Evolutionary conservation across 176 grass and related monocot genomes (phyloP), one percentile per base, ranked within the genome.

Genomic region (Eremochloa ophiuroides): DNA sequence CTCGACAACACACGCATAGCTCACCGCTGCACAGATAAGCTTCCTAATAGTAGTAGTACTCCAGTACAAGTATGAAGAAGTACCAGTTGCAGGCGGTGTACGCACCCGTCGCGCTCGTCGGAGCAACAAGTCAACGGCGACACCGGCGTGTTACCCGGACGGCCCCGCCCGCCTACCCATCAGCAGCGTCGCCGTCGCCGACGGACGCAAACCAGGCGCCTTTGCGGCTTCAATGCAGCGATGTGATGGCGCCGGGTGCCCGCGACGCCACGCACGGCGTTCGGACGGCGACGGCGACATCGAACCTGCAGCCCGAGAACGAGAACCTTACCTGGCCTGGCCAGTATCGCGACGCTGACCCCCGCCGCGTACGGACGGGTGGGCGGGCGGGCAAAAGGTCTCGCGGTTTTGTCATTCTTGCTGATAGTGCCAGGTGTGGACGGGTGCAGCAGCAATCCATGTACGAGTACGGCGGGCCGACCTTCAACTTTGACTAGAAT

Each of bases 261-360:
- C 82, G 46, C 75, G 75, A 47, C 25, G 46, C 75, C 61, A 60
- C 20, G 60, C 69, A 74, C 81, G 86, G 75, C 47, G 66, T 11
- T 58, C 53, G 53, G 8, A 3, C 22, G 0, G 14, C n/a, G n/a
- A n/a, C n/a, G n/a, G n/a, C n/a, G n/a, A n/a, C n/a, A n/a, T n/a
- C n/a, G n/a, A n/a, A n/a, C n/a, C n/a, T n/a, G n/a, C n/a, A n/a
- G n/a, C n/a, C n/a, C n/a, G n/a, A n/a, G n/a, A n/a, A n/a, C n/a
- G n/a, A n/a, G n/a, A n/a, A n/a, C n/a, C n/a, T n/a, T n/a, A n/a
- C n/a, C n/a, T n/a, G n/a, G n/a, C n/a, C n/a, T n/a, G n/a, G 26
- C 51, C 66, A 6, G 4, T 62, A 8, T 22, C 7, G 31, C 14
- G 73, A 42, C 58, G 26, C 59, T 40, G 65, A 68, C 18, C 48